Base-by-base conservation (phyloP, 345 rosid genomes). In the Hypericum androsaemum region DNA sequence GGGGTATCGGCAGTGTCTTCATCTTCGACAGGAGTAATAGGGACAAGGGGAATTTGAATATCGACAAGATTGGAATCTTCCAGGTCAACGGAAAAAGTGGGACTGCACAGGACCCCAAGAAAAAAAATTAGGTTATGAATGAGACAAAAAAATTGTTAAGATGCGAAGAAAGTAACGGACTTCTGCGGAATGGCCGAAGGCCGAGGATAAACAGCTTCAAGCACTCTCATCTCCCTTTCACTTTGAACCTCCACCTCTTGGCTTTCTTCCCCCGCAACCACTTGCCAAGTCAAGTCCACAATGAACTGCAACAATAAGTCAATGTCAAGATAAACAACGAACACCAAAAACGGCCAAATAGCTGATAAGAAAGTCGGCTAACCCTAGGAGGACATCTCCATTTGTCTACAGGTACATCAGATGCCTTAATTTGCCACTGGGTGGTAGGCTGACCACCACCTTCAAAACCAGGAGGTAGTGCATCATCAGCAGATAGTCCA, bases 191-290 rank as follows among this genome's bases (percentile, higher is more conserved):
- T 84, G 13, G 87, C 74, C 45, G 94, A 82, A 64, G 90, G 76
- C 5, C 89, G 86, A 13, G 98, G 98, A 71, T 87, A 88, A 57
- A 88, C 83, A 52, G 98, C 95, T 80, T 92, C 98, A 41, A 92
- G 86, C 65, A 85, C 83, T 68, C 95, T 84, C 72, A 81, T 43
- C 75, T 85, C 98, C 61, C 98, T 80, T 74, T 81, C 82, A 58
- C 65, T 83, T 67, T 88, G 73, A 56, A 62, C 57, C 58, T 83
- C 94, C 37, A 73, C 80, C 62, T 85, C 95, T 69, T 73, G 54
- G 71, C 89, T 88, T 73, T 88, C 97, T 11, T 88, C 90, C 47
- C 95, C 98, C 28, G 87, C 77, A 70, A 81, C 97, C 65, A 92
- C 94, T 80, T 59, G 82, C 98, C 97, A 89, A 10, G 60, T 61